phyloP scores from a whole-genome alignment of 2,329 filamentous ascomycete species.

The Aspergillus caelatus region DNA sequence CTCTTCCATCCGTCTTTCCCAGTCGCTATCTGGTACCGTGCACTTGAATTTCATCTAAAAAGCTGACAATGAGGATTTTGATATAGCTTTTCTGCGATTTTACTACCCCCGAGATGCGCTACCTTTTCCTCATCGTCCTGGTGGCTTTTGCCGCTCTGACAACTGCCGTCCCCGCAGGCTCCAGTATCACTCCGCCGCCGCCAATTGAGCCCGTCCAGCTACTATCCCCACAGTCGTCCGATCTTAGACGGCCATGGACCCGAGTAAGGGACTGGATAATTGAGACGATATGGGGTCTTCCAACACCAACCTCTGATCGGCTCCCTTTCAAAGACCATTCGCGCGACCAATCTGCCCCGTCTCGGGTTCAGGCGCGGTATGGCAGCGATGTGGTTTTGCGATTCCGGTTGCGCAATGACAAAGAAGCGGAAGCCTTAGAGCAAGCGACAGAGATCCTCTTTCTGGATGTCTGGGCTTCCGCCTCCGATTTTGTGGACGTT shows the following conservation, averaged over 20 bases:
- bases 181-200: conserved; percentile 38
- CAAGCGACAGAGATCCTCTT: conserved; percentile 74
- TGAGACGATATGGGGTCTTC: conserved; percentile 46
- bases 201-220: conserved; percentile 34
- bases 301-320: conserved; percentile 28
- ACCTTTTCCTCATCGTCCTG: conserved; percentile 20
- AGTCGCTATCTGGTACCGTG: background rate
- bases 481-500: conserved; percentile 80
- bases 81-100: background rate
- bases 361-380: conserved; percentile 59
- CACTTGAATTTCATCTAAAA: background rate
- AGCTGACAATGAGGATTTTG: background rate
- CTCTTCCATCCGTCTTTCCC: background rate
- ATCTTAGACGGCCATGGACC: conserved; percentile 39
- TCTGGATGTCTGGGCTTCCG: conserved; percentile 89
- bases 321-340: conserved; percentile 20
- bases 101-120: conserved; percentile 15
- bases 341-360: conserved; percentile 32
- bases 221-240: conserved; percentile 30
- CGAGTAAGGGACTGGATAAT: conserved; percentile 47
- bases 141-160: conserved; percentile 23
- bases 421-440: conserved; percentile 72
- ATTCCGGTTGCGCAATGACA: conserved; percentile 73
- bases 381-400: conserved; percentile 83
- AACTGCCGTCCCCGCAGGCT: conserved; percentile 39